Base-by-base conservation (phyloP, 2,329 filamentous ascomycete genomes). In the Xylaria sp. region DNA sequence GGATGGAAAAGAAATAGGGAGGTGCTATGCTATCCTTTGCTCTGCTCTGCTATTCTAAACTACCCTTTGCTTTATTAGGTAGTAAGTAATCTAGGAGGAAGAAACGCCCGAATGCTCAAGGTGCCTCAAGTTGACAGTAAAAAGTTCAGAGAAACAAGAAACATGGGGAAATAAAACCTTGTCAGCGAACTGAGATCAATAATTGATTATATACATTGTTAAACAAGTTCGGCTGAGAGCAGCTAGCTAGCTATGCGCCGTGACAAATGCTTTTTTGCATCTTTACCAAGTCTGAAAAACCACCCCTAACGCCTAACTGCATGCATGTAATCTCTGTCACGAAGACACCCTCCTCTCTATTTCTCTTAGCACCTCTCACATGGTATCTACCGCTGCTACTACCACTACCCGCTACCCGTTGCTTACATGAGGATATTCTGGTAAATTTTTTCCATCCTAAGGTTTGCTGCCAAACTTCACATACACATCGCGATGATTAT, bases 1-100 rank as follows among this genome's bases (percentile, higher is more conserved):
- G 85, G 78, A 92, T 93, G 83, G 81, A 81, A 51, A 84, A 85
- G 74, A 83, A 86, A 18, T 68, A 62, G 25, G 40, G 16, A 23
- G 18, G 6, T 21, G 27, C 27, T 23, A 25, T 3, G 10, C 8
- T 40, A 55, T 37, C 5, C 32, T 10, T 37, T 37, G 10, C 5
- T 37, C 5, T 37, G 32, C n/a, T n/a, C n/a, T n/a, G 32, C 10
- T 35, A 35, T 21, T 9, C 27, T 9, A 29, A 2, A 21, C 16
- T 44, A 57, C 16, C 2, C 9, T 18, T 42, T 42, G 18, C 12
- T n/a, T 16, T 42, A 18, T 10, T 10, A 35, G 32, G 32, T 35
- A 35, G 32, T 1, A 35, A 35, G 32, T 35, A 35, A 32, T 9
- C 10, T 35, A 35, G 32, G 5, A 13, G 42, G 6, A 21, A n/a